phyloP scores from a whole-genome alignment of 352 stramenopile genomes.

The Phytophthora nicotianae region DNA sequence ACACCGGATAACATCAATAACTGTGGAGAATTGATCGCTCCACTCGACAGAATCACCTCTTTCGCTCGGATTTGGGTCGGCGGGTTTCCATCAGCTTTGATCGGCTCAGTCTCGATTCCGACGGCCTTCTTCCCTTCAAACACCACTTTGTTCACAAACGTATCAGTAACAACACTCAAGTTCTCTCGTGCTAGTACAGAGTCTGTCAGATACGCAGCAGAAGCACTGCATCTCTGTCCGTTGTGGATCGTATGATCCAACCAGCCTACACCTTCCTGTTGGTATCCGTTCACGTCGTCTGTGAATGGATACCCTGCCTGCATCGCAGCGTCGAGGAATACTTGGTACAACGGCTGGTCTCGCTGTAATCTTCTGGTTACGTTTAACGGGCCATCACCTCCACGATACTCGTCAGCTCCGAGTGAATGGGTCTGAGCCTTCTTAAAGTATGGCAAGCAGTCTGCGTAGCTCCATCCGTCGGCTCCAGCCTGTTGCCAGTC shows the following conservation, averaged over 20 bases:
- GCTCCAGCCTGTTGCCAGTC: conserved; percentile 71
- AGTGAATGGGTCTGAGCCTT: conserved; percentile 76
- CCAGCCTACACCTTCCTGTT: conserved; percentile 87
- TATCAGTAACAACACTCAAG: conserved; percentile 74
- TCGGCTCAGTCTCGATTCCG: conserved; percentile 67
- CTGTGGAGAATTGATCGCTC: conserved; percentile 87
- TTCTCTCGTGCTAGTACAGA: conserved; percentile 50
- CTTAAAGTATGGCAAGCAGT: conserved; percentile 87
- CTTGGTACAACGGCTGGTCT: conserved; percentile 80
- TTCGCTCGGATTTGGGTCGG: conserved; percentile 57
- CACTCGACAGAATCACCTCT: conserved; percentile 83
- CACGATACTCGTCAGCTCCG: conserved; percentile 70
- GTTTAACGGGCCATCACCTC: conserved; percentile 70
- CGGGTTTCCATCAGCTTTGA: conserved; percentile 38
- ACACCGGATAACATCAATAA: conserved; percentile 85
- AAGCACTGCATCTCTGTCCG: conserved; percentile 66
- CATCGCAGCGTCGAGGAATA: conserved; percentile 80
- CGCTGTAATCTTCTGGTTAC: conserved; percentile 61
- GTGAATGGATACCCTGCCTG: conserved; percentile 84
- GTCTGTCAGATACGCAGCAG: conserved; percentile 66
- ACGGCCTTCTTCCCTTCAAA: conserved; percentile 75
- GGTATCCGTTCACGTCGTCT: conserved; percentile 85
- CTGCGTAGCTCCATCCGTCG: conserved; percentile 76
- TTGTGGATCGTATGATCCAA: conserved; percentile 86
- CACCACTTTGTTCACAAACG: conserved; percentile 80